Conservation (phyloP, 345 rosid species). For the Melaleuca alternifolia region DNA sequence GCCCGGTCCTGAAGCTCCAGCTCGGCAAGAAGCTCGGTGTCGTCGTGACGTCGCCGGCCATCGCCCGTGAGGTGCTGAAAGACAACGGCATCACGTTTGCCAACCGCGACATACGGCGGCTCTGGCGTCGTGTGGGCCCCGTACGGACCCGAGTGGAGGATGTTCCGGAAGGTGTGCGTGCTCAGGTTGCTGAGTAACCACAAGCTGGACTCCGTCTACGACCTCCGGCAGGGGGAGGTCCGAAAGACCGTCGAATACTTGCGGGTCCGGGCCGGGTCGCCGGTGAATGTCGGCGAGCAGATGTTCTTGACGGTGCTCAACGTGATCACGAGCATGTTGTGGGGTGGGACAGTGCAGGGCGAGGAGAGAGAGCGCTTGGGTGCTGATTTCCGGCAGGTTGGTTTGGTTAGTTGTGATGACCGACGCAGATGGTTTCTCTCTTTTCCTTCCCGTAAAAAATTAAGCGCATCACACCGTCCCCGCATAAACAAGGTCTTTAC, state of each 20-base stretch:
- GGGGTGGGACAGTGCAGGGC: too few species aligned
- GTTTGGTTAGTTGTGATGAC: conserved; percentile 15
- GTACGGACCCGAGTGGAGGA: conserved; percentile 32
- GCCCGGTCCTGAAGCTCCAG: too few species aligned
- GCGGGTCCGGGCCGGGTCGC: conserved; percentile 3
- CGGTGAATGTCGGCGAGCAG: conserved; percentile 27
- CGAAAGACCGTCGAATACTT: conserved; percentile 18
- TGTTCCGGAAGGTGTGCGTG: conserved; percentile 27
- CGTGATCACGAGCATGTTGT: too few species aligned
- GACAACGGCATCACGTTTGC: conserved; percentile 33
- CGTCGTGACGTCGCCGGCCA: too few species aligned
- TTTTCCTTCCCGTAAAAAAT: not conserved
- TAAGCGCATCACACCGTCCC: not conserved
- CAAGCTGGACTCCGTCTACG: conserved; percentile 31
- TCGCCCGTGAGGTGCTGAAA: conserved; percentile 25
- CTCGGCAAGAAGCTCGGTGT: too few species aligned
- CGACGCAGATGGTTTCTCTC: not conserved
- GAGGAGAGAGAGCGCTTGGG: conserved; percentile 18
- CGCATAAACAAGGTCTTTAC: not conserved
- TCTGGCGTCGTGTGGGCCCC: conserved; percentile 15
- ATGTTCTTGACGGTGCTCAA: conserved; percentile 25
- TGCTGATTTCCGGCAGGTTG: conserved; percentile 11
- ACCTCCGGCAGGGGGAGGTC: conserved; percentile 29
- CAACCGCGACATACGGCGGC: conserved; percentile 19
- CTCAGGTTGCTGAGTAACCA: conserved; percentile 41